Base-by-base conservation (phyloP, 352 stramenopile genomes). In the Globisporangium carolinianum region DNA sequence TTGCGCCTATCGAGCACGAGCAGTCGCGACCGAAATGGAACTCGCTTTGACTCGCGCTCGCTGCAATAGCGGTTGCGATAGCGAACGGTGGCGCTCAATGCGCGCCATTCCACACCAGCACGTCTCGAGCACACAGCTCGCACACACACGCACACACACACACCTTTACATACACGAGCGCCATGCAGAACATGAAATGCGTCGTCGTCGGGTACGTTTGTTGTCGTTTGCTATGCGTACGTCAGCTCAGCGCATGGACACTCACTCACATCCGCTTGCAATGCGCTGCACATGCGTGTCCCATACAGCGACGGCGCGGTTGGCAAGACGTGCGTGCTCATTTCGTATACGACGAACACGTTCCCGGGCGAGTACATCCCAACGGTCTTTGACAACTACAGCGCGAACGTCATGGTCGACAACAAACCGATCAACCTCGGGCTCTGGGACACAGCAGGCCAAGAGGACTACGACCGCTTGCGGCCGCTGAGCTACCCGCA, bases 331-430 rank as follows among this genome's bases (percentile, higher is more conserved):
- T 98, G 93, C 60, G 87, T 98, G 52, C 81, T 98, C 47, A 98
- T 98, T 72, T 98, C 89, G 62, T 98, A 98, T 82, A 98, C 94
- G 52, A 98, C 92, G 57, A 98, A 98, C 74, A 95, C 91, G 51
- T 98, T 98, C 69, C 95, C 94, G 8, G 87, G 89, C 65, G 93
- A 98, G 65, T 98, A 98, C 79, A 98, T 98, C 71, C 94, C 95
- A 53, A 98, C 95, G 12, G 89, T 97, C 18, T 97, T 98, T 71
- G 88, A 97, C 69, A 97, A 97, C 76, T 97, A 97, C 73, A 95
- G 83, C 58, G 87, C 89, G 41, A 96, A 95, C 56, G 87, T 97
- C 42, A 96, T 95, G 81, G 91, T 98, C 53, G 90, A 97, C 64
- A 86, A 83, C 65, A 94, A 96, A 63, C 94, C 93, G 38, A 97